Conservation (phyloP, 2,329 filamentous ascomycete species). For the Scortechinia acanthostroma region DNA sequence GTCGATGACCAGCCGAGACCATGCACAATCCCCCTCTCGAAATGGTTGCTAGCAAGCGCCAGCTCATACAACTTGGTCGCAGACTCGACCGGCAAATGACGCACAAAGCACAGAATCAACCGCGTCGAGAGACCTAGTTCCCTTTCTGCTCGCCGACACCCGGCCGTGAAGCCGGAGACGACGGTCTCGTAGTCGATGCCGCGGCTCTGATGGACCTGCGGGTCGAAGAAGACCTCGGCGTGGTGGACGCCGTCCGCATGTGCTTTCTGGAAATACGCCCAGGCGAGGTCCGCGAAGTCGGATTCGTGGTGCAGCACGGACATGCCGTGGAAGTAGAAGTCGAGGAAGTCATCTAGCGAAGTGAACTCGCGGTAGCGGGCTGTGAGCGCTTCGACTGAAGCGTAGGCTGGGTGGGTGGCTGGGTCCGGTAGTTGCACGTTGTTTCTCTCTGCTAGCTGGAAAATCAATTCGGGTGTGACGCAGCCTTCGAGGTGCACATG, state of each 20-base stretch:
- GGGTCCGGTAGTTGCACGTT: conserved; percentile 47
- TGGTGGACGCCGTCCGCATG: conserved; percentile 60
- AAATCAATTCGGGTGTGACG: conserved; percentile 63
- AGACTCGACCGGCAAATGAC: conserved; percentile 58
- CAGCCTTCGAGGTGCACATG: conserved; percentile 76
- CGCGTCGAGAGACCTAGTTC: conserved; percentile 60
- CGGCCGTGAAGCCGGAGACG: conserved; percentile 53
- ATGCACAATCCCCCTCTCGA: conserved; percentile 48
- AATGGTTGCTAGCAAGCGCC: conserved; percentile 31
- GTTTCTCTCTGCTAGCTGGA: conserved; percentile 62
- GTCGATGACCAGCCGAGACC: conserved; percentile 56
- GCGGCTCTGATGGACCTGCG: conserved; percentile 64
- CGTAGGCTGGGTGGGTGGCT: conserved; percentile 51
- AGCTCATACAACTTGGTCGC: conserved; percentile 36
- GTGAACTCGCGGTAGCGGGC: conserved; percentile 61
- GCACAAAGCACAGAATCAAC: conserved; percentile 67
- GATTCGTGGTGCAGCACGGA: conserved; percentile 52
- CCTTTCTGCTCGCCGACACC: conserved; percentile 47
- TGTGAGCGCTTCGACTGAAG: conserved; percentile 47
- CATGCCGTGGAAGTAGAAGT: conserved; percentile 75
- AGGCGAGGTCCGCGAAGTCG: conserved; percentile 71
- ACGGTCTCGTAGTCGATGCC: conserved; percentile 58
- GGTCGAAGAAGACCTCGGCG: conserved; percentile 76
- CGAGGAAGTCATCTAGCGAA: conserved; percentile 70
- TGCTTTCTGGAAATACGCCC: conserved; percentile 63